Conservation (phyloP, 176 grass and related monocot genomes). For the Rhynchospora breviuscula region DNA sequence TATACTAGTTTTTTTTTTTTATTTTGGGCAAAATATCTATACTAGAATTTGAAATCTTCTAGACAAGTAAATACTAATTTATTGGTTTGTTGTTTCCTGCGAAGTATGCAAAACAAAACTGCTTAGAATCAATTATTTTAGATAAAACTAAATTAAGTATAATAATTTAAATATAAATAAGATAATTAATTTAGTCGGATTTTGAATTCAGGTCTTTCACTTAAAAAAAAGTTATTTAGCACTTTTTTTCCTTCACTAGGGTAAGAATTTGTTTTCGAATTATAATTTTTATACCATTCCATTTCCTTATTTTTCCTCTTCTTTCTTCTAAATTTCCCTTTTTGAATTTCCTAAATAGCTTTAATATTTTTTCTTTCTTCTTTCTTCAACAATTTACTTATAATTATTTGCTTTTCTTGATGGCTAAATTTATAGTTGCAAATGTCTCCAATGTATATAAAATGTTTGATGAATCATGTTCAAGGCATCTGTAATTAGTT, state of each 20-base stretch:
- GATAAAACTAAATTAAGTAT: no score
- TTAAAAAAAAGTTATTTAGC: no score
- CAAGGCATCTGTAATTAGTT: no score
- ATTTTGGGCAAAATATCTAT: neutral
- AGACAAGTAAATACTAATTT: neutral
- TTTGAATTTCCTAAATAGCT: neutral
- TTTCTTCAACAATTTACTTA: neutral
- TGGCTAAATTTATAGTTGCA: neutral
- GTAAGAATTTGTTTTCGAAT: no score
- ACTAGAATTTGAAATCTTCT: neutral
- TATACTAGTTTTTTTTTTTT: no score
- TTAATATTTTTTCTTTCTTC: neutral
- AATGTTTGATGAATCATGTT: no score
- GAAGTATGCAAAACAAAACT: neutral
- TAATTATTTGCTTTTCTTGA: neutral
- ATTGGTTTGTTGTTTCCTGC: neutral
- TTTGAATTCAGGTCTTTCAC: no score
- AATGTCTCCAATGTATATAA: no score
- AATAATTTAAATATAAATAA: no score
- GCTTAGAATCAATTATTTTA: no score
- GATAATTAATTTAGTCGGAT: no score
- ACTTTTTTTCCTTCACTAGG: no score
- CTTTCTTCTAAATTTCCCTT: neutral
- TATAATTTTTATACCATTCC: neutral
- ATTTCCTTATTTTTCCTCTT: neutral